These are phyloP conservation scores for Podospora conica DNA, from an alignment of 495 filamentous ascomycete genomes.

Conservation along the genomic window DNA sequence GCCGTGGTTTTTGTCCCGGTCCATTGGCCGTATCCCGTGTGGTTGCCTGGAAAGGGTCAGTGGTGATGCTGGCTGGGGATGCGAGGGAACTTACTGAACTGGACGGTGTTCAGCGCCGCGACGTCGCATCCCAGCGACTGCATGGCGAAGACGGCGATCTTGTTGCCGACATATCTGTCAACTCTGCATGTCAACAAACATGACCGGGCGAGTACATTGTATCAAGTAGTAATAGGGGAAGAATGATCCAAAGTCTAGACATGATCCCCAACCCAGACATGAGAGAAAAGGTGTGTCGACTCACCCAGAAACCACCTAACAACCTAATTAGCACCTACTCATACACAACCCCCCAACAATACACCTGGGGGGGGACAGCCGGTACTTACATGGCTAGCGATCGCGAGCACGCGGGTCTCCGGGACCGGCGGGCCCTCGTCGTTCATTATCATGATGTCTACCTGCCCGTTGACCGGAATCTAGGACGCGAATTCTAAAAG, in stretches of 20 bases:
- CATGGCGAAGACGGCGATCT: slow-evolving; percentile 88
- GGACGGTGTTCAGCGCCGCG: slow-evolving; percentile 86
- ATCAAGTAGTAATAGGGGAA: neutral
- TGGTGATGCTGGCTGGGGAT: neutral
- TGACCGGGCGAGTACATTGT: neutral
- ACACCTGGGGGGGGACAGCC: slow-evolving; percentile 1
- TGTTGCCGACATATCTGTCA: slow-evolving; percentile 91
- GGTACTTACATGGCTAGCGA: slow-evolving; percentile 90
- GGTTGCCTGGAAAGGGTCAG: slow-evolving; percentile 60
- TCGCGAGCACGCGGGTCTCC: slow-evolving; percentile 81
- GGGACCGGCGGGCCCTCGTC: slow-evolving; percentile 53
- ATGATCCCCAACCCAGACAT: neutral
- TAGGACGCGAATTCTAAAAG: neutral
- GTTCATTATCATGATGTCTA: slow-evolving; percentile 27
- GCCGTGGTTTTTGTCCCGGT: slow-evolving; percentile 77
- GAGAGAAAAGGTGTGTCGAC: slow-evolving; percentile 22
- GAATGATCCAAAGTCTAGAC: slow-evolving; percentile 11
- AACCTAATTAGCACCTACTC: slow-evolving; percentile 29
- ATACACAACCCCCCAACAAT: slow-evolving; percentile 15
- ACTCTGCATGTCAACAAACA: neutral
- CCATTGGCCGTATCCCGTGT: slow-evolving; percentile 81
- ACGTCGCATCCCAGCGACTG: slow-evolving; percentile 92
- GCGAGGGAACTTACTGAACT: slow-evolving; percentile 62
- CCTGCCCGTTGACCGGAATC: neutral
- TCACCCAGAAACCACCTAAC: slow-evolving; percentile 74